These are phyloP conservation scores for Macrolepiota albuminosa DNA, from an alignment of 768 basidiomycete species.

Conservation along the genomic window DNA sequence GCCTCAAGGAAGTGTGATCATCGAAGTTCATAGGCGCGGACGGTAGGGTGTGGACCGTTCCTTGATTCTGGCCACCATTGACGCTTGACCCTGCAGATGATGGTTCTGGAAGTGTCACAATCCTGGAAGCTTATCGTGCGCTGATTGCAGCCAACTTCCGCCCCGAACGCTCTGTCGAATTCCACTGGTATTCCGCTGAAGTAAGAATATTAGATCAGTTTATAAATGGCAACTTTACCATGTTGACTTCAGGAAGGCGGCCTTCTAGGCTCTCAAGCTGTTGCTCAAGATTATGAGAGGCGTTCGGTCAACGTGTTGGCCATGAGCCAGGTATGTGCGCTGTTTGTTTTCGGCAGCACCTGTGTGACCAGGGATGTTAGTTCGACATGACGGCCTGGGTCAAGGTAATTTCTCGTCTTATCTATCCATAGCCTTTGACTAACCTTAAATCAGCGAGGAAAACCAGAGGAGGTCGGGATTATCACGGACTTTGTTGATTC, in stretches of 20 bases:
- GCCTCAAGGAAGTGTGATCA: conserved; percentile 18
- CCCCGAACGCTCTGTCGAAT: conserved; percentile 64
- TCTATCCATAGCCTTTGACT: conserved; percentile 5
- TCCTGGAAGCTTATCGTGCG: conserved; percentile 71
- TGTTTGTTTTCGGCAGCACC: conserved; percentile 7
- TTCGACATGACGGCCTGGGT: conserved; percentile 97
- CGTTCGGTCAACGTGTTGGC: conserved; percentile 64
- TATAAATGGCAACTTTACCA: conserved; percentile 10
- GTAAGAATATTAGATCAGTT: conserved; percentile 27
- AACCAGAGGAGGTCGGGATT: conserved; percentile 74
- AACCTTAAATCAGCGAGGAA: conserved; percentile 44
- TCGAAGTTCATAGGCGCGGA: conserved; percentile 38
- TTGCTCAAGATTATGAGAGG: conserved; percentile 70
- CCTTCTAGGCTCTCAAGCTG: conserved; percentile 84
- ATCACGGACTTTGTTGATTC: conserved; percentile 81
- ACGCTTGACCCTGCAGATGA: conserved; percentile 47
- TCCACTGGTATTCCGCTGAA: conserved; percentile 85
- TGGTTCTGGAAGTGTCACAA: conserved; percentile 76
- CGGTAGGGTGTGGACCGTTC: conserved; percentile 27
- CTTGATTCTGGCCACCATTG: conserved; percentile 16
- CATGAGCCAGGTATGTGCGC: conserved; percentile 67
- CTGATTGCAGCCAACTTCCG: conserved; percentile 65
- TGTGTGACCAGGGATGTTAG: conserved; percentile 31
- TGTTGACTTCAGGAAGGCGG: conserved; percentile 62
- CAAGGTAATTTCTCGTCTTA: conserved; percentile 45